Percentiles rank a stretch among this genome's conserved stretches.
phyloP scores from a whole-genome alignment of 148 eudicot genomes.

The Cornus kousa region DNA sequence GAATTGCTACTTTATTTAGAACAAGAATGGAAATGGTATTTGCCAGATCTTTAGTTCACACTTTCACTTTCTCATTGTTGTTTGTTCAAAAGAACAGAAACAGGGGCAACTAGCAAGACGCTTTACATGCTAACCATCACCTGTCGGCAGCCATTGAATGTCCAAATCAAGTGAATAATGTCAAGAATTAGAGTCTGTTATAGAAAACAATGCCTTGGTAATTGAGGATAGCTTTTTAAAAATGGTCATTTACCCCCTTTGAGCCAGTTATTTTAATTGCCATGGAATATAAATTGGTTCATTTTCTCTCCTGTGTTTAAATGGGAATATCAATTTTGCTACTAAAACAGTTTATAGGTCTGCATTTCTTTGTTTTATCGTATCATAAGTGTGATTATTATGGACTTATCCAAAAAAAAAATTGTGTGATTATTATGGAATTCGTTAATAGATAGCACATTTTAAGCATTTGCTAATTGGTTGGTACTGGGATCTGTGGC shows the following conservation, averaged over 20 bases:
- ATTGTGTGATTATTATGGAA: too few species aligned
- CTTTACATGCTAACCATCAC: not conserved
- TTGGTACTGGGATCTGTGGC: too few species aligned
- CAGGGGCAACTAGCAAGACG: not conserved
- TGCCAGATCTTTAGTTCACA: not conserved
- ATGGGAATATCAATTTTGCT: not conserved
- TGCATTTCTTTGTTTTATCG: not conserved
- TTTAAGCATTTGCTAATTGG: too few species aligned
- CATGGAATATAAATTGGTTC: not conserved
- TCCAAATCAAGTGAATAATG: not conserved
- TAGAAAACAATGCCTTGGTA: not conserved
- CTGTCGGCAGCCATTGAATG: slow-evolving; percentile 3
- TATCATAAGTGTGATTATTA: not conserved
- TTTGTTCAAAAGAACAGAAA: not conserved
- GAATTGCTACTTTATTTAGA: slow-evolving; percentile 89
- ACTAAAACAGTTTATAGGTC: not conserved
- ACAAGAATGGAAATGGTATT: slow-evolving; percentile 99
- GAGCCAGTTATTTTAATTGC: not conserved
- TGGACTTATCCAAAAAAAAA: too few species aligned
- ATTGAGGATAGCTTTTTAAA: not conserved
- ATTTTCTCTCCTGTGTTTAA: not conserved
- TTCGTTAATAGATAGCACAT: too few species aligned
- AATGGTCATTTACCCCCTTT: not conserved
- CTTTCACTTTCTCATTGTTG: slow-evolving; percentile 13
- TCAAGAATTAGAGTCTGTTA: not conserved